These are phyloP conservation scores for Hypoxylon sp. DNA, from an alignment of 2,329 filamentous ascomycete genomes.

Conservation along the genomic window DNA sequence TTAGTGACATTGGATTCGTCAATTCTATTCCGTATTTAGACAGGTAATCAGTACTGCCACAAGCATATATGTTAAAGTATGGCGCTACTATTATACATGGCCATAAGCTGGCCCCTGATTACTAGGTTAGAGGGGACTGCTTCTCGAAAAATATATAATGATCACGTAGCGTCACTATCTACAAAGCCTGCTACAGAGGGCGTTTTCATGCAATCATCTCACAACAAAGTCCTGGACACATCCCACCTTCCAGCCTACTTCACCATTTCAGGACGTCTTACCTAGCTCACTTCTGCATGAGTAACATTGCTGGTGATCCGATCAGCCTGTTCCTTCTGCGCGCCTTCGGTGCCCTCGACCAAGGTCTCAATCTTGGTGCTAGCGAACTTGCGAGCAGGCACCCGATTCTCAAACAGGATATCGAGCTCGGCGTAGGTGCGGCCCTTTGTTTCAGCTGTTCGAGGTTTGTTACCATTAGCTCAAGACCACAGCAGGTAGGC, in stretches of 20 bases:
- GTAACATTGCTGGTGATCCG: conserved; percentile 30
- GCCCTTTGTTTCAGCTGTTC: conserved; percentile 52
- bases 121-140: too few species aligned
- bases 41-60: too few species aligned
- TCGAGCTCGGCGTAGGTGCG: conserved; percentile 63
- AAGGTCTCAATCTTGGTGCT: conserved; percentile 49
- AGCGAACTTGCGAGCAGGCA: conserved; percentile 53
- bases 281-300: conserved; percentile 7
- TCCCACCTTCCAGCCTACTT: background rate
- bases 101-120: too few species aligned
- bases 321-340: conserved; percentile 47
- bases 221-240: background rate
- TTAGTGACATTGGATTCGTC: background rate
- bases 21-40: too few species aligned
- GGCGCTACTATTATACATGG: too few species aligned
- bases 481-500: conserved; percentile 5
- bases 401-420: conserved; percentile 57
- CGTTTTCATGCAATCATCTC: too few species aligned
- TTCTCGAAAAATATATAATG: too few species aligned
- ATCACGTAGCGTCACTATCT: too few species aligned
- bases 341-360: conserved; percentile 45
- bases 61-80: too few species aligned
- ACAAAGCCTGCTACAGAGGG: too few species aligned
- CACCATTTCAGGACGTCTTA: background rate
- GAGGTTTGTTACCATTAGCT: too few species aligned